Conservation (phyloP, 257 asterid genomes). For the Salvia miltiorrhiza region DNA sequence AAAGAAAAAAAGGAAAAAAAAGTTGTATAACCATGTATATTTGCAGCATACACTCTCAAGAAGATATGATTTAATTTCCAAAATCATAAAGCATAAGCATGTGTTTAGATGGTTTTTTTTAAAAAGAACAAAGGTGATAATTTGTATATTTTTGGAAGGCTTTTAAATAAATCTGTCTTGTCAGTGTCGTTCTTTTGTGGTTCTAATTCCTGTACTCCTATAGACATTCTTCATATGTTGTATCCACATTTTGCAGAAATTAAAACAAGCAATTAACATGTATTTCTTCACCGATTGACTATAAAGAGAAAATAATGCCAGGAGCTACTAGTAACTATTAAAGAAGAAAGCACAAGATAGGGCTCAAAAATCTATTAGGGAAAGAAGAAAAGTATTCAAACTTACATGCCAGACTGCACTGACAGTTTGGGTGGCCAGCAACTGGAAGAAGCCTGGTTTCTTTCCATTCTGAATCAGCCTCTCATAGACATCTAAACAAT, state of each 20-base stretch:
- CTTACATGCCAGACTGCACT: constrained; percentile 99
- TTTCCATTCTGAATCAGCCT: constrained; percentile 74
- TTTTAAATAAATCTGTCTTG: background rate
- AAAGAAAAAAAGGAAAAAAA: background rate
- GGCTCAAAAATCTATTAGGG: background rate
- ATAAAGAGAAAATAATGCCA: background rate
- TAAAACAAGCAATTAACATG: background rate
- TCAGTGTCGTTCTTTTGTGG: background rate
- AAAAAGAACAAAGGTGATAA: background rate
- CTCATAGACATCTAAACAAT: constrained; percentile 71
- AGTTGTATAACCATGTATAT: background rate
- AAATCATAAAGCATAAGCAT: background rate
- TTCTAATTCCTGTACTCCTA: background rate
- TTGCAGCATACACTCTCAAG: background rate
- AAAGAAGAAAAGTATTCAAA: constrained; percentile 17
- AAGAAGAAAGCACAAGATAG: background rate
- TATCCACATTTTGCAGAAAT: background rate
- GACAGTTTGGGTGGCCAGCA: constrained; percentile 90
- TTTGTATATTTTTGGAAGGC: background rate
- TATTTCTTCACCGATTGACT: background rate
- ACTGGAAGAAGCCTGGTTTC: constrained; percentile 88
- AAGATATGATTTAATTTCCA: background rate
- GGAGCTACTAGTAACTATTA: background rate
- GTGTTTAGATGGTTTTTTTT: background rate
- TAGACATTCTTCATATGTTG: background rate